phyloP scores from a whole-genome alignment of 352 stramenopile species.

The Blastocystis sp. region DNA sequence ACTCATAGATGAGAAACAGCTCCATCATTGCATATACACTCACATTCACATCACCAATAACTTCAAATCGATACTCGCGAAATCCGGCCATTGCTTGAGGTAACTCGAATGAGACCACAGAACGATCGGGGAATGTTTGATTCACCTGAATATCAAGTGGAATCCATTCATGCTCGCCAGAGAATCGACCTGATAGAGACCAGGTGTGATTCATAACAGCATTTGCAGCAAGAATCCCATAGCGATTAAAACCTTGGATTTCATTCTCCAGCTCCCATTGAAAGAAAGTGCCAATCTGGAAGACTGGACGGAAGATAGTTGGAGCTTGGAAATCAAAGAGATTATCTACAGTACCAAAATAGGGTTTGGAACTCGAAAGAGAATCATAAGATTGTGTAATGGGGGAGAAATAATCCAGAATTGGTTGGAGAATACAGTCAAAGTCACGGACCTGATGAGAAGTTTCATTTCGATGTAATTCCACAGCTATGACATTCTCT shows the following conservation, averaged over 20 bases:
- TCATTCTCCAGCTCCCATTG: constrained; percentile 15
- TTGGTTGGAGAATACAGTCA: not conserved
- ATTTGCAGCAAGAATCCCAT: not conserved
- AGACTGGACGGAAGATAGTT: not conserved
- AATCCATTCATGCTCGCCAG: not conserved
- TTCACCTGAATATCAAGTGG: not conserved
- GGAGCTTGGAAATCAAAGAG: not conserved
- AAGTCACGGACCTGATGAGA: not conserved
- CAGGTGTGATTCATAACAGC: not conserved
- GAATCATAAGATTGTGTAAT: not conserved
- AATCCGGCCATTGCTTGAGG: not conserved
- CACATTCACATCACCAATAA: not conserved
- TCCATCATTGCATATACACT: not conserved
- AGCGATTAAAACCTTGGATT: constrained; percentile 1
- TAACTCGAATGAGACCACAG: not conserved
- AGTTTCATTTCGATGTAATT: not conserved
- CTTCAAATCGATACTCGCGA: constrained; percentile 7
- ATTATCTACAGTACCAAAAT: not conserved
- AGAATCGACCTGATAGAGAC: not conserved
- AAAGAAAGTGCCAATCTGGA: constrained; percentile 1
- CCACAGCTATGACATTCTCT: constrained; percentile 24
- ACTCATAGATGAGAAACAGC: not conserved
- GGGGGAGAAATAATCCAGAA: not conserved
- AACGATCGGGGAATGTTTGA: not conserved
- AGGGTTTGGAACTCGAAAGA: not conserved